Evolutionary conservation across 768 basidiomycete genomes (phyloP).

Genomic region (Tylopilus cervinicoccineus): DNA sequence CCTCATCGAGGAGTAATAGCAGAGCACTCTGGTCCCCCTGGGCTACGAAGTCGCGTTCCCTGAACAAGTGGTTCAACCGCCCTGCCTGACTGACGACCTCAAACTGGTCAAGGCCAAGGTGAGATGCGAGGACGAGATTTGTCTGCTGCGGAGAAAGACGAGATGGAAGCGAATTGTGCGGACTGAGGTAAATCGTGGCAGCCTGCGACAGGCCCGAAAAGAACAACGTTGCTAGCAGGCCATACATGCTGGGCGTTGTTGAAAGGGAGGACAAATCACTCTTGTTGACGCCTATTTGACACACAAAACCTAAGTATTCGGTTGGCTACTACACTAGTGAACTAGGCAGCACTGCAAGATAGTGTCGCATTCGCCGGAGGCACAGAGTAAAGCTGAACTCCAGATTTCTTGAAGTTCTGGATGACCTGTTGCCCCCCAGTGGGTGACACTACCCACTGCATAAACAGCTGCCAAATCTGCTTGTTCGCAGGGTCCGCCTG

Average conservation of each 20-base stretch:
- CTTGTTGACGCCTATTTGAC: conserved; percentile 23
- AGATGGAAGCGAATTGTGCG: conserved; percentile 36
- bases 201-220: conserved; percentile 42
- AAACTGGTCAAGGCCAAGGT: conserved; percentile 68
- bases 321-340: no score
- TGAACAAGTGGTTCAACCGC: conserved; percentile 17
- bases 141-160: conserved; percentile 50
- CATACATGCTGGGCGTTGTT: conserved; percentile 13
- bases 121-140: conserved; percentile 57
- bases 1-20: conserved; percentile 53
- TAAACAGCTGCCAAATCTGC: conserved; percentile 36
- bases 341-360: neutral
- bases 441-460: conserved; percentile 39
- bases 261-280: neutral
- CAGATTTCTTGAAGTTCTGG: conserved; percentile 33
- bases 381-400: conserved; percentile 25
- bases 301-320: neutral
- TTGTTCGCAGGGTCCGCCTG: conserved; percentile 22
- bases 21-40: conserved; percentile 48
- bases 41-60: conserved; percentile 53
- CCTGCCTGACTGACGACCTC: conserved; percentile 42
- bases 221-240: conserved; percentile 23
- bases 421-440: conserved; percentile 46
- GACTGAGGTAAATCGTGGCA: conserved; percentile 57
- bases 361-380: neutral